Evolutionary conservation across 441 rosid species (phyloP), one percentile per base, ranked within the genome.

Genomic region (Theobroma grandiflorum): DNA sequence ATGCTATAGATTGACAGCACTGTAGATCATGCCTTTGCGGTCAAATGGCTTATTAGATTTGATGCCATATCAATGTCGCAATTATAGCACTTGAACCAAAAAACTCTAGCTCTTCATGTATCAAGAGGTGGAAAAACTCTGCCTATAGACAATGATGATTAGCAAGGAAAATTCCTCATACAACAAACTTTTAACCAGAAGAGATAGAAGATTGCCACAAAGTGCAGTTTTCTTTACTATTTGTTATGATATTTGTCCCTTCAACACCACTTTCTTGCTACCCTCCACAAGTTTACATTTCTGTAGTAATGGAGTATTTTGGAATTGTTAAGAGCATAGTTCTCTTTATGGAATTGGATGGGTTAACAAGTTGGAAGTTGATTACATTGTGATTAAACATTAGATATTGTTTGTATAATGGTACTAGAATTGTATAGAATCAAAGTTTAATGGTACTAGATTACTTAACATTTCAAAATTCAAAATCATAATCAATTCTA

Each of bases 1-100:
- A 58, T 31, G 53, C 72, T 68, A 20, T 43, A 68, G 74, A 62
- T 70, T 63, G 43, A 64, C 18, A 68, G 59, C 26, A 81, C 66
- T 77, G 45, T 63, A n/a, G 8, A 38, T 37, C 37, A 52, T 66
- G 76, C 62, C 40, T 4, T 62, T 72, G 63, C 62, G 35, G 38
- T 77, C 71, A 65, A 77, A 65, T 55, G 62, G 78, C 14, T 66
- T 31, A 14, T 43, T 4, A 14, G 78, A 64, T 22, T 11, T 65
- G 81, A 59, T 58, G 49, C 55, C 81, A 74, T 78, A 74, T 74
- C 79, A 50, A 40, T 78, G 79, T 74, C 78, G 75, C 75, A 66
- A 78, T 78, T 31, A 78, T 72, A 18, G 71, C 65, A 37, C 40
- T 53, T 8, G 15, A 77, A 37, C 63, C 26, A 57, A 65, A 8